phyloP scores from a whole-genome alignment of 352 stramenopile genomes.

The Thalassiosira ordinaria region DNA sequence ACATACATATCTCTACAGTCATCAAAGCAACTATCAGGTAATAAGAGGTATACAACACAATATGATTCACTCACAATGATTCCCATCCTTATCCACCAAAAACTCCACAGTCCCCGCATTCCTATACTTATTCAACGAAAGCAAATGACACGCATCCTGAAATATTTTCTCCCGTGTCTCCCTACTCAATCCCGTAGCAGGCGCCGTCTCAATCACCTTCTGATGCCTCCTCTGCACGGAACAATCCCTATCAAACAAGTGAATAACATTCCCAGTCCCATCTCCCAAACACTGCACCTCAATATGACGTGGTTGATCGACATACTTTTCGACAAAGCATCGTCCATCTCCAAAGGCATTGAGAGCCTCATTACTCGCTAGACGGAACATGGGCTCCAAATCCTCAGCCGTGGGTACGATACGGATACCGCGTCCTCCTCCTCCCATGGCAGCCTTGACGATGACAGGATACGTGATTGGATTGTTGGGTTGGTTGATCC shows the following conservation, averaged over 20 bases:
- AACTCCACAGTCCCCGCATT: constrained; percentile 99
- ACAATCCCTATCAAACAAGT: constrained; percentile 97
- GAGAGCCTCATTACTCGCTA: constrained; percentile 73
- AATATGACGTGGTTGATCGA: constrained; percentile 95
- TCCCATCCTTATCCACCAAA: constrained; percentile 94
- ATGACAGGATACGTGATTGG: constrained; percentile 94
- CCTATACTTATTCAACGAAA: constrained; percentile 91
- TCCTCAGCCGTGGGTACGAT: constrained; percentile 70
- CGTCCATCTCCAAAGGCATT: constrained; percentile 92
- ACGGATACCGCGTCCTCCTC: constrained; percentile 94
- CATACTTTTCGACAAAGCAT: constrained; percentile 96
- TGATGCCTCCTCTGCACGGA: constrained; percentile 97
- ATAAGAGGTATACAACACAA: constrained; percentile 33
- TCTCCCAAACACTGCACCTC: constrained; percentile 98
- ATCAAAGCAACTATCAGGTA: no score
- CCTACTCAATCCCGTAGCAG: constrained; percentile 59
- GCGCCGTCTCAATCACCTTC: constrained; percentile 96
- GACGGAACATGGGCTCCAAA: constrained; percentile 70
- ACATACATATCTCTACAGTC: no score
- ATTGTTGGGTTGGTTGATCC: constrained; percentile 90
- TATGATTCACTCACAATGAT: no score
- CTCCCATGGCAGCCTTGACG: constrained; percentile 96
- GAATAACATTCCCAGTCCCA: constrained; percentile 92
- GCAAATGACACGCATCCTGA: constrained; percentile 88
- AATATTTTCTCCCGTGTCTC: constrained; percentile 90